Evolutionary conservation across 2,329 filamentous ascomycete species (phyloP), one percentile per base, ranked within the genome.

Genomic region (Ceratocystis papillata): DNA sequence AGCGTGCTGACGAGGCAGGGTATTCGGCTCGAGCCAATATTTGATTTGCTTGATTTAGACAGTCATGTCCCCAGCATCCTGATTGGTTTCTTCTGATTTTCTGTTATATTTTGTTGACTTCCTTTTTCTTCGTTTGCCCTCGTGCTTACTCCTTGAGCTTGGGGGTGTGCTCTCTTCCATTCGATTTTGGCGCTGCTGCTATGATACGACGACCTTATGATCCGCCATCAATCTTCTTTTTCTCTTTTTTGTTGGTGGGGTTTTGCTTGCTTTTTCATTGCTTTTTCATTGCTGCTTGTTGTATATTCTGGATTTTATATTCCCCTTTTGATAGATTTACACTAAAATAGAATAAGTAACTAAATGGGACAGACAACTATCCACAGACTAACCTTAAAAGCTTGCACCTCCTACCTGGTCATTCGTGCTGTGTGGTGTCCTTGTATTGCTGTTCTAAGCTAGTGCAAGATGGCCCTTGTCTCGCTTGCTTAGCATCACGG

Each of bases 1-100:
- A 74, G 15, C 75, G 74, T 69, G 69, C 70, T 28, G 72, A 71
- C 12, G 73, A 74, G 20, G 60, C 60, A 3, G 60, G 37, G n/a
- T 74, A 76, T 17, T 74, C 75, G 61, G 71, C 67, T 53, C 22
- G 37, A 25, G 60, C 37, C 3, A 62, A 62, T 5, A 62, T 25
- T 41, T 41, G 37, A 41, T 15, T 41, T 41, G 37, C 10, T 12
- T 41, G 12, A 12, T 41, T 15, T 41, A 15, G 10, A 41, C 37
- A 12, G 37, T 15, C 10, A 41, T 41, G 12, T 41, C 37, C 37
- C 37, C 10, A 41, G 10, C 10, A 41, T 15, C 10, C 37, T 41
- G 10, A 15, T 41, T 41, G 37, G 37, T 1, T 41, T 15, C 37
- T 41, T 41, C 10, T 41, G 37, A 41, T 41, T 41, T 41, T 15